These are phyloP conservation scores for Fusarium coicis DNA, from an alignment of 2,329 filamentous ascomycete species.

Conservation along the genomic window DNA sequence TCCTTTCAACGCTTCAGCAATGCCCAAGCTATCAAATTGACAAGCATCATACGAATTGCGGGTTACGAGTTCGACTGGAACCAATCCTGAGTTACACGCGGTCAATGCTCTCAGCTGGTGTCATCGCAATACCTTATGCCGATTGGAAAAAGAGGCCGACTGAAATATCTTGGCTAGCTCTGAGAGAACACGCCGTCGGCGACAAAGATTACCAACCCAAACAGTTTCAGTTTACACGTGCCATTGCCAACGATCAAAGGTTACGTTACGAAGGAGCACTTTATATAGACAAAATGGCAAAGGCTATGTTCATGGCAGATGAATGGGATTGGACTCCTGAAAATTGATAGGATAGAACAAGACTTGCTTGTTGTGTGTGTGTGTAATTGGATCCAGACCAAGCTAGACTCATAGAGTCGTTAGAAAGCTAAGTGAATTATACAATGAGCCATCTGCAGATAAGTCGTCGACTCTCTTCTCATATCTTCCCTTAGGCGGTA, in stretches of 20 bases:
- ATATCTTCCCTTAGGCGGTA: slow-evolving; percentile 11
- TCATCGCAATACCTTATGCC: slow-evolving; percentile 55
- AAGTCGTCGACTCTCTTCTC: background rate
- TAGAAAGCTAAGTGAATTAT: slow-evolving; percentile 20
- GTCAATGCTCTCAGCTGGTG: slow-evolving; percentile 61
- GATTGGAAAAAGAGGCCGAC: slow-evolving; percentile 59
- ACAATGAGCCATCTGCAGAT: background rate
- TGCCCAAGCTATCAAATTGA: slow-evolving; percentile 80
- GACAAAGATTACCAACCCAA: slow-evolving; percentile 28
- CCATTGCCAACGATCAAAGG: slow-evolving; percentile 61
- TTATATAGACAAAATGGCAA: slow-evolving; percentile 62
- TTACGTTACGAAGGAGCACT: slow-evolving; percentile 61
- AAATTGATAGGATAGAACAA: slow-evolving; percentile 37
- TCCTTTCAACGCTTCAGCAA: slow-evolving; percentile 71
- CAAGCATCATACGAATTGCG: slow-evolving; percentile 78
- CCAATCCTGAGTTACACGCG: slow-evolving; percentile 74
- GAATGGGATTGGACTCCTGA: slow-evolving; percentile 71
- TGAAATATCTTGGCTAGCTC: slow-evolving; percentile 54
- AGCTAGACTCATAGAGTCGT: slow-evolving; percentile 29
- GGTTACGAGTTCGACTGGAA: slow-evolving; percentile 71
- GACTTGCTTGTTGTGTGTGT: slow-evolving; percentile 18
- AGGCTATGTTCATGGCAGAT: slow-evolving; percentile 64
- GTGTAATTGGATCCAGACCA: slow-evolving; percentile 31
- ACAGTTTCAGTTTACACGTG: slow-evolving; percentile 62
- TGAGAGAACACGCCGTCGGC: slow-evolving; percentile 21